Evolutionary conservation across 1,139 yeast genomes (phyloP).

Genomic region (Debaryomyces sp.): DNA sequence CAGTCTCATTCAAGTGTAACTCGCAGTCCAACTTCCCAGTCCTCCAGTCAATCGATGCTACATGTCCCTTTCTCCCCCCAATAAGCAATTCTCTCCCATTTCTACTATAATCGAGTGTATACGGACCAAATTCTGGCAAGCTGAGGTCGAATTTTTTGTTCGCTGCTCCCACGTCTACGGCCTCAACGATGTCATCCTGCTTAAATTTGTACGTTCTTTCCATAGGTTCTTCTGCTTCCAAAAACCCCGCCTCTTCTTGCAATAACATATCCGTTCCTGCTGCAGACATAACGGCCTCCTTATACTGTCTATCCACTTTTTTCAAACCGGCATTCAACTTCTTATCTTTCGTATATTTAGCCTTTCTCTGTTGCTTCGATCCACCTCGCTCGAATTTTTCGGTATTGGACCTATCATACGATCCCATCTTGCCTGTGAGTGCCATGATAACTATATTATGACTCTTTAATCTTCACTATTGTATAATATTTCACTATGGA

Average conservation of each 20-base stretch:
- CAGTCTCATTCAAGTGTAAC: slow-evolving; percentile 83
- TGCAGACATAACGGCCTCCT: slow-evolving; percentile 78
- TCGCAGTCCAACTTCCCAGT: slow-evolving; percentile 82
- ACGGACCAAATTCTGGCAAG: slow-evolving; percentile 85
- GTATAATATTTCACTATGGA: not conserved
- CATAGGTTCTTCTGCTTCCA: slow-evolving; percentile 87
- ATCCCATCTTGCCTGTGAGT: slow-evolving; percentile 22
- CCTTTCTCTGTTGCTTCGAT: slow-evolving; percentile 19
- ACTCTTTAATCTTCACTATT: not conserved
- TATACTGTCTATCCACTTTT: slow-evolving; percentile 70
- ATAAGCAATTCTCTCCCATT: slow-evolving; percentile 85
- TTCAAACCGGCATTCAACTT: slow-evolving; percentile 67
- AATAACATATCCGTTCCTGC: slow-evolving; percentile 84
- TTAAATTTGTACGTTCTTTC: slow-evolving; percentile 86
- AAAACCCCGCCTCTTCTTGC: slow-evolving; percentile 80
- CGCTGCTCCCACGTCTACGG: slow-evolving; percentile 79
- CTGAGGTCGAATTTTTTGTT: slow-evolving; percentile 75
- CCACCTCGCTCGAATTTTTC: slow-evolving; percentile 21
- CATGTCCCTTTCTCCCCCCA: slow-evolving; percentile 92
- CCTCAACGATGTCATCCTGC: slow-evolving; percentile 75
- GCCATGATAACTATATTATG: slow-evolving; percentile 11
- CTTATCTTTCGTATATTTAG: slow-evolving; percentile 51
- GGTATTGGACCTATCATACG: slow-evolving; percentile 23
- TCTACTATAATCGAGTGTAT: slow-evolving; percentile 75
- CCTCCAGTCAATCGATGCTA: slow-evolving; percentile 96